Conservation (phyloP, 352 stramenopile genomes). For the Ophiocytium majus region DNA sequence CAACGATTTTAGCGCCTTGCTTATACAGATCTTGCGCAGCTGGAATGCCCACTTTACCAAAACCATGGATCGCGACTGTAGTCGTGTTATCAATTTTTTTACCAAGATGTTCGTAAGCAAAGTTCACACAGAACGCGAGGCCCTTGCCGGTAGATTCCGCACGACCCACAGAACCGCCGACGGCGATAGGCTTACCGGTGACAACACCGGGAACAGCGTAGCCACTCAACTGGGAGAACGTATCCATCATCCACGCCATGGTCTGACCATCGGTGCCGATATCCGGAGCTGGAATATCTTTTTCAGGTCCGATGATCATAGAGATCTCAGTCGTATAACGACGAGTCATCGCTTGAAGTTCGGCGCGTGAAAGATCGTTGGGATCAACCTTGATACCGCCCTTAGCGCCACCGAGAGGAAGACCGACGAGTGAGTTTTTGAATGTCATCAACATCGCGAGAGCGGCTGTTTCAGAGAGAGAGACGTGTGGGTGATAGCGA, state of each 20-base stretch:
- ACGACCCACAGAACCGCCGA: background rate
- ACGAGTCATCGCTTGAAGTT: conserved; percentile 9
- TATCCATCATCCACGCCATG: conserved; percentile 15
- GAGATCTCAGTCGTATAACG: conserved; percentile 10
- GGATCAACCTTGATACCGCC: conserved; percentile 11
- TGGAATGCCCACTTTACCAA: conserved; percentile 15
- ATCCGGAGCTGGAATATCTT: conserved; percentile 18
- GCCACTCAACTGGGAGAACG: background rate
- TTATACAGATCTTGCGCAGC: background rate
- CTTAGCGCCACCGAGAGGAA: conserved; percentile 5
- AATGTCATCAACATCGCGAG: conserved; percentile 12
- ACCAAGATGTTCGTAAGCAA: background rate
- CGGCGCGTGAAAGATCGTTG: background rate
- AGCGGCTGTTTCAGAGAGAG: conserved; percentile 13
- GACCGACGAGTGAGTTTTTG: background rate
- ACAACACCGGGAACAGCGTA: conserved; percentile 13
- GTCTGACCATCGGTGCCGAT: conserved; percentile 13
- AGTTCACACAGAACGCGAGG: background rate
- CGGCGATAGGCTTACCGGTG: background rate
- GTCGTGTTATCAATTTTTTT: background rate
- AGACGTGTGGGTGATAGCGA: background rate
- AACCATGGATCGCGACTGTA: conserved; percentile 2
- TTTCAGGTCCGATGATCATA: conserved; percentile 6
- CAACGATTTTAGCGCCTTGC: conserved; percentile 8
- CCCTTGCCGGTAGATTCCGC: background rate